Base-by-base conservation (phyloP, 805 yeast genomes). In the Starmera pachycereana region DNA sequence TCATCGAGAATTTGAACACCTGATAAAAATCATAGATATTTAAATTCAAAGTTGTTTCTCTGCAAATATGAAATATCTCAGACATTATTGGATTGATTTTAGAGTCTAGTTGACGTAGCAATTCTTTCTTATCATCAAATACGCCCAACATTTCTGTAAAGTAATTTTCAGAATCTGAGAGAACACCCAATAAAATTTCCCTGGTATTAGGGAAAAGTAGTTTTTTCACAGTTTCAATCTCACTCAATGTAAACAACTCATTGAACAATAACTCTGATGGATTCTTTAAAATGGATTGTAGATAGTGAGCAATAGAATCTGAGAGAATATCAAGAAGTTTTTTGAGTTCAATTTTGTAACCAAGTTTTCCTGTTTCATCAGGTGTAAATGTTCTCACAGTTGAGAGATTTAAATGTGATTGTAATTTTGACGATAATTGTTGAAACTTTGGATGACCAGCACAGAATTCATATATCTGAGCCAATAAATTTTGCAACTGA, bases 41-140 rank as follows among this genome's bases (percentile, higher is more conserved):
- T 44, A 83, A 69, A 28, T 69, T 62, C 3, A 78, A 66, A 19
- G 84, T 82, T 0, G 96, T 89, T 49, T 88, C 96, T 43, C 92
- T 73, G 55, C 80, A 81, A 12, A 85, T 65, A 37, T 74, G 71
- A 60, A 75, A 88, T 40, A 88, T 55, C 37, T 71, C 74, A 28
- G 74, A 63, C 7, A 78, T 51, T 4, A 75, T 61, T 1, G 88
- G 88, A 16, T 70, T 74, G 36, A 72, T 48, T 1, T 56, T 35
- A 35, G 59, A 53, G 46, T 61, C 62, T 19, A 72, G 44, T 32
- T 53, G 47, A 18, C 44, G 44, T 44, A 54, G 36, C 18, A 44
- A 40, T 10, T n/a, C 30, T 29, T 29, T 12, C 32, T 35, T 37
- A 41, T 43, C 34, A 8, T 49, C 49, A 12, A 53, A 47, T 6